These are phyloP conservation scores for Fusarium sp. DNA, from an alignment of 2,329 filamentous ascomycete species.

Conservation along the genomic window DNA sequence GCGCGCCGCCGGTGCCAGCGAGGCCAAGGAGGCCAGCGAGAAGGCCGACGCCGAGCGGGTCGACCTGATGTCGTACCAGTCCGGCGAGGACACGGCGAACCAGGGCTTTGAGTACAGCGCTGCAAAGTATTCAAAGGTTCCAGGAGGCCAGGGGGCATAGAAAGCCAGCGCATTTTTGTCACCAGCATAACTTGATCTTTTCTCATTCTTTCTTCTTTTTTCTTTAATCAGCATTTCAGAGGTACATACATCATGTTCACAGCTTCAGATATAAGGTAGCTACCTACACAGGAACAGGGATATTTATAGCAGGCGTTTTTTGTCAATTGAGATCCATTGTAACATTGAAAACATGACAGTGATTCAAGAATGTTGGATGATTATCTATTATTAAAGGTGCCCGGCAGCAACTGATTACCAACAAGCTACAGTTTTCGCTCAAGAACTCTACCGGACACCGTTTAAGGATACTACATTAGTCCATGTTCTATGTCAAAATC, in stretches of 20 bases:
- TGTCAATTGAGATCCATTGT: conserved; percentile 26
- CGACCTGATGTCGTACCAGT: conserved; percentile 67
- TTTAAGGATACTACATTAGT: conserved; percentile 10
- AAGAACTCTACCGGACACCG: no score
- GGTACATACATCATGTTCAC: conserved; percentile 18
- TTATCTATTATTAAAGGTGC: no score
- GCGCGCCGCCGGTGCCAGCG: conserved; percentile 65
- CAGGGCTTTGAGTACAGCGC: conserved; percentile 50
- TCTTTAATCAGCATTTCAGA: conserved; percentile 35
- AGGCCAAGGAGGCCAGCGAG: conserved; percentile 64
- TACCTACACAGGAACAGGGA: conserved; percentile 24
- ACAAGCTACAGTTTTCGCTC: no score
- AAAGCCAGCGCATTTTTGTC: not conserved
- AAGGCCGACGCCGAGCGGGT: conserved; percentile 63
- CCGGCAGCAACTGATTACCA: no score
- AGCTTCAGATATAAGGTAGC: conserved; percentile 18
- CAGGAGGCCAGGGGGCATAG: conserved; percentile 32
- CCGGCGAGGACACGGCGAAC: conserved; percentile 44
- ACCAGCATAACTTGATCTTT: not conserved
- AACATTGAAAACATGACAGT: not conserved
- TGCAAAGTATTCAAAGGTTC: conserved; percentile 33
- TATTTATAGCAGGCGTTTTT: conserved; percentile 38
- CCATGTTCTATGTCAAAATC: conserved; percentile 11
- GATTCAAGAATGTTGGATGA: not conserved
- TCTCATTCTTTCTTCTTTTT: conserved; percentile 8